phyloP scores from a whole-genome alignment of 257 asterid genomes.

The Fraxinus cuspidata region DNA sequence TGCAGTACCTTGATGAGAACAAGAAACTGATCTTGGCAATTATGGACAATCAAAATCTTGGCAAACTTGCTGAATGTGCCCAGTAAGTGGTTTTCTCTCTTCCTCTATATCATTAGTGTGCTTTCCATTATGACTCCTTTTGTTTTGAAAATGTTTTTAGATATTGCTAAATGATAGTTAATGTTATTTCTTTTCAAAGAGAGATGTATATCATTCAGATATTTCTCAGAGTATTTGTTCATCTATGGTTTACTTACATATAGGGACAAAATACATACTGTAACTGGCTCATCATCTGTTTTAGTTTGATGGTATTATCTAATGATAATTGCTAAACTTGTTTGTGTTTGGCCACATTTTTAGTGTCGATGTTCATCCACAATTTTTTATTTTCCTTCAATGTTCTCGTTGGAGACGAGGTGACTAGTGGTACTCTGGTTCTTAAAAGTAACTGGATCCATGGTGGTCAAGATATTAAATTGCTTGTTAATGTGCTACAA shows the following conservation, averaged over 20 bases:
- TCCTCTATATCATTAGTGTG: not conserved
- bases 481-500: not conserved
- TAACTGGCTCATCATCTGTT: not conserved
- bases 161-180: not conserved
- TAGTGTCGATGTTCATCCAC: not conserved
- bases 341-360: not conserved
- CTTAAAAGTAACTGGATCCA: not conserved
- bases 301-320: not conserved
- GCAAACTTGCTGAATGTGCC: constrained; percentile 93
- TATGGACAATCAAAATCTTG: constrained; percentile 89
- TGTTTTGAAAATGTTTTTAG: not conserved
- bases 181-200: not conserved
- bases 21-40: constrained; percentile 91
- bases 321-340: not conserved
- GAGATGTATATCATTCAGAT: not conserved
- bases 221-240: not conserved
- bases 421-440: not conserved
- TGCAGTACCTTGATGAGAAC: constrained; percentile 97
- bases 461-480: not conserved
- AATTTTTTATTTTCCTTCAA: not conserved
- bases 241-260: not conserved
- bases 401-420: not conserved
- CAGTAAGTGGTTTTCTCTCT: constrained; percentile 56
- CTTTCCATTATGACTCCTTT: not conserved
- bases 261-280: not conserved